A percentile compares a stretch with the other conserved stretches of the same genome.
These are phyloP conservation scores for Cytospora mali DNA, from an alignment of 2,329 filamentous ascomycete genomes.

Conservation along the genomic window DNA sequence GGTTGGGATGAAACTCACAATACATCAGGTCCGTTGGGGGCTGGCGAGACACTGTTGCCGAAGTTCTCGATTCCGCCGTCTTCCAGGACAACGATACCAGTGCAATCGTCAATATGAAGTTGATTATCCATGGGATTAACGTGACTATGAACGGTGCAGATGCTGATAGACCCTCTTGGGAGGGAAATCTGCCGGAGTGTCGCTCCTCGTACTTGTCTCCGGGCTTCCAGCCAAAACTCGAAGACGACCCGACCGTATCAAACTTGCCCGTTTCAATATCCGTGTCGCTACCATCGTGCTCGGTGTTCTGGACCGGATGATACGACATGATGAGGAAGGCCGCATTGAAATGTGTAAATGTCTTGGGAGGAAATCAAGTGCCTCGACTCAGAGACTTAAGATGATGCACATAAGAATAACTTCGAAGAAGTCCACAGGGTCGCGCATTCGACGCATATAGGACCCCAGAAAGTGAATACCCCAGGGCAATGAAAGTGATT, in stretches of 20 bases:
- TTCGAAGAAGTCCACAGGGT: not conserved
- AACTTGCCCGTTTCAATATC: constrained; percentile 4
- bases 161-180: not conserved
- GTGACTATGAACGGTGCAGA: not conserved
- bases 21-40: constrained; percentile 8
- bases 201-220: not conserved
- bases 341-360: not conserved
- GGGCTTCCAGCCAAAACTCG: constrained; percentile 10
- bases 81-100: not conserved
- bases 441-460: not conserved
- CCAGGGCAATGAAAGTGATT: not conserved
- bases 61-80: not conserved
- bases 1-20: constrained; percentile 1
- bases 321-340: not conserved
- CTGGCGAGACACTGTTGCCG: not conserved
- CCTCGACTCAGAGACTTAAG: not conserved
- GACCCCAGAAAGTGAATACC: not conserved
- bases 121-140: constrained; percentile 17
- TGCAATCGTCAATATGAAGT: not conserved
- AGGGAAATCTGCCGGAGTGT: not conserved
- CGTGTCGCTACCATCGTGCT: not conserved
- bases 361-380: not conserved
- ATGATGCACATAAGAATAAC: not conserved
- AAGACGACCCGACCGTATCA: constrained; percentile 6
- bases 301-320: not conserved